phyloP scores from a whole-genome alignment of 352 stramenopile genomes.

The Phytophthora pluvialis region DNA sequence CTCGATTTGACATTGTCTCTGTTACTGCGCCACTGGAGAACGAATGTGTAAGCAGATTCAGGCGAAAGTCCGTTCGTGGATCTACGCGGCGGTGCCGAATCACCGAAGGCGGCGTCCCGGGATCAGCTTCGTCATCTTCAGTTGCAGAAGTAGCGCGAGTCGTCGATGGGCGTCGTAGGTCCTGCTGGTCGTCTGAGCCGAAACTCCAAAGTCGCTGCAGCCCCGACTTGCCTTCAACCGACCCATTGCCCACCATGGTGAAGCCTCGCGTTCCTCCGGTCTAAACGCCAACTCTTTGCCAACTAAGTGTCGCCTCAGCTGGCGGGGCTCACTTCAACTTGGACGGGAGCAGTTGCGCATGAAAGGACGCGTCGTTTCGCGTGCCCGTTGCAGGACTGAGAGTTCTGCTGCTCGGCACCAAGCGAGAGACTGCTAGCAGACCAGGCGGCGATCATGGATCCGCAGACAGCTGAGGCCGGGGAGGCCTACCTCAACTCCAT shows the following conservation, averaged over 20 bases:
- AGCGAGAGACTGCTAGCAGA: not conserved
- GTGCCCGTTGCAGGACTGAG: not conserved
- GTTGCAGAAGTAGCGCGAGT: conserved; percentile 4
- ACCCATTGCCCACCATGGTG: conserved; percentile 16
- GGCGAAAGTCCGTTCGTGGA: conserved; percentile 25
- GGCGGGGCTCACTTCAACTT: conserved; percentile 33
- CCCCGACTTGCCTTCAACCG: conserved; percentile 7
- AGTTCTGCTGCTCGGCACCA: too few relatives aligned
- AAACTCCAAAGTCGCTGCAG: conserved; percentile 66
- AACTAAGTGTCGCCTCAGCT: too few relatives aligned
- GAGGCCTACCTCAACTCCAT: conserved; percentile 89
- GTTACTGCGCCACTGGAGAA: conserved; percentile 38
- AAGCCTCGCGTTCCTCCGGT: not conserved
- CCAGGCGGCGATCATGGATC: conserved; percentile 49
- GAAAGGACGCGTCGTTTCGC: conserved; percentile 40
- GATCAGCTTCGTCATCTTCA: conserved; percentile 1
- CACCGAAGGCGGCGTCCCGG: conserved; percentile 25
- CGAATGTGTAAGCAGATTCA: conserved; percentile 34
- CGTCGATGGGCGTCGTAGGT: conserved; percentile 36
- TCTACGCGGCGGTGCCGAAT: conserved; percentile 34
- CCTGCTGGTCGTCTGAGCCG: conserved; percentile 33
- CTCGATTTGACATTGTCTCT: conserved; percentile 52
- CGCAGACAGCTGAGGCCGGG: conserved; percentile 78
- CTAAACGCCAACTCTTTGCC: not conserved
- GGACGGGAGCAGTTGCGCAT: conserved; percentile 24